phyloP scores from a whole-genome alignment of 2,329 filamentous ascomycete species.

The Alternaria rosae region DNA sequence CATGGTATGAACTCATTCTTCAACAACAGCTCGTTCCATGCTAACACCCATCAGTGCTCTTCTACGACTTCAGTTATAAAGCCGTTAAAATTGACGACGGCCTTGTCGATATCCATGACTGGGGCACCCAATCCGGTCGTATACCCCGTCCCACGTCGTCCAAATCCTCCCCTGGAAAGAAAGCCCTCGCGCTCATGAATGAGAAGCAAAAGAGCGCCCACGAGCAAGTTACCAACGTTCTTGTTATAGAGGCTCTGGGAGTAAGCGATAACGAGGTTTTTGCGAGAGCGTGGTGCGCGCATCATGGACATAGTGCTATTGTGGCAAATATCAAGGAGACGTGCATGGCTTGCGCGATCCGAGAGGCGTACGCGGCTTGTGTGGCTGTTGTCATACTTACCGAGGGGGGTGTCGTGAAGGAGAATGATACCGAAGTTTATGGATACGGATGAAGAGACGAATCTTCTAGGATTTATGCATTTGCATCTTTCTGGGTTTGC shows the following conservation, averaged over 20 bases:
- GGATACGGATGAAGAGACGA: constrained; percentile 11
- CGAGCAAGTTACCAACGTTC: constrained; percentile 65
- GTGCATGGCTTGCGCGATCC: constrained; percentile 76
- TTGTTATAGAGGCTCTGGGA: constrained; percentile 76
- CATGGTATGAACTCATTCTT: constrained; percentile 39
- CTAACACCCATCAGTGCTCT: constrained; percentile 60
- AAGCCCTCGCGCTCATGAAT: constrained; percentile 36
- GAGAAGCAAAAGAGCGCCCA: constrained; percentile 33
- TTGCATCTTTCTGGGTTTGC: constrained; percentile 10
- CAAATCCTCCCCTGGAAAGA: constrained; percentile 43
- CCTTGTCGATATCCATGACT: constrained; percentile 70
- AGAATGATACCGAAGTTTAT: constrained; percentile 50
- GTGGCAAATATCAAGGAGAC: constrained; percentile 74
- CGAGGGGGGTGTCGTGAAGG: constrained; percentile 54
- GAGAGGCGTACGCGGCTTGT: constrained; percentile 77
- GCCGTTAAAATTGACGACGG: constrained; percentile 67
- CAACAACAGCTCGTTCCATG: not conserved
- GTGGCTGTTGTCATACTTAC: constrained; percentile 74
- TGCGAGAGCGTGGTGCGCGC: constrained; percentile 77
- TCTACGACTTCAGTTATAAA: constrained; percentile 73
- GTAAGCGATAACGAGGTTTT: constrained; percentile 79
- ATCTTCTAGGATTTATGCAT: constrained; percentile 9
- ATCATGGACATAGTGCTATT: constrained; percentile 75
- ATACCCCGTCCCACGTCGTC: constrained; percentile 38
- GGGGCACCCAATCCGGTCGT: constrained; percentile 58